Percentiles rank a stretch among this genome's conserved stretches.
Evolutionary conservation across 352 stramenopile species (phyloP).

Genomic region (Phytophthora cryptogea): DNA sequence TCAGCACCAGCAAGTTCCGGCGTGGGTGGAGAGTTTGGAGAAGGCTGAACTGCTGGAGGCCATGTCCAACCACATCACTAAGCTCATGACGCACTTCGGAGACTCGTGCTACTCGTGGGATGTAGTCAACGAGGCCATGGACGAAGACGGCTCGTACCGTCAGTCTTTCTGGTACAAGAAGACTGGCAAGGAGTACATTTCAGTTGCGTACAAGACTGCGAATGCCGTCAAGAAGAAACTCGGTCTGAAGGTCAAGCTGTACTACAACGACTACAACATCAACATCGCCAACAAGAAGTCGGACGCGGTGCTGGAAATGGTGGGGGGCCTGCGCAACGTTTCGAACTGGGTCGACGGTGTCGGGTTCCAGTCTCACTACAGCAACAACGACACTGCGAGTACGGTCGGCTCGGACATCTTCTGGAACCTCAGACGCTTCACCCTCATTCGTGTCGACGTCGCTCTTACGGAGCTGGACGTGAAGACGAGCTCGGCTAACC

Average conservation of each 20-base stretch:
- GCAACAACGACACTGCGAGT: slow-evolving; percentile 21
- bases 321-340: slow-evolving; percentile 14
- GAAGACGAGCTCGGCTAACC: slow-evolving; percentile 27
- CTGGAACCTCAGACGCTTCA: slow-evolving; percentile 35
- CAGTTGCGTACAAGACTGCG: slow-evolving; percentile 34
- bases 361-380: slow-evolving; percentile 39
- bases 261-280: slow-evolving; percentile 39
- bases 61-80: slow-evolving; percentile 38
- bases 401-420: slow-evolving; percentile 26
- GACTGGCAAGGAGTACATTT: slow-evolving; percentile 40
- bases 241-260: slow-evolving; percentile 20
- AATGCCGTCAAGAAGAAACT: slow-evolving; percentile 36
- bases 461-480: slow-evolving; percentile 40
- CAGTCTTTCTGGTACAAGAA: slow-evolving; percentile 46
- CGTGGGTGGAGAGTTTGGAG: slow-evolving; percentile 36
- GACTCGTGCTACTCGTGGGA: slow-evolving; percentile 34
- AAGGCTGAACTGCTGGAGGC: slow-evolving; percentile 35
- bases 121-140: slow-evolving; percentile 32
- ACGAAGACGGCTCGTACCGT: slow-evolving; percentile 35
- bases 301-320: slow-evolving; percentile 32
- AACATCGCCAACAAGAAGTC: slow-evolving; percentile 40
- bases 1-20: slow-evolving; percentile 39
- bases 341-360: slow-evolving; percentile 35
- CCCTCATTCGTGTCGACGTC: slow-evolving; percentile 28
- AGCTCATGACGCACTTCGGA: slow-evolving; percentile 43